Evolutionary conservation across 805 yeast genomes (phyloP).

Genomic region (Metschnikowia corniflorae): DNA sequence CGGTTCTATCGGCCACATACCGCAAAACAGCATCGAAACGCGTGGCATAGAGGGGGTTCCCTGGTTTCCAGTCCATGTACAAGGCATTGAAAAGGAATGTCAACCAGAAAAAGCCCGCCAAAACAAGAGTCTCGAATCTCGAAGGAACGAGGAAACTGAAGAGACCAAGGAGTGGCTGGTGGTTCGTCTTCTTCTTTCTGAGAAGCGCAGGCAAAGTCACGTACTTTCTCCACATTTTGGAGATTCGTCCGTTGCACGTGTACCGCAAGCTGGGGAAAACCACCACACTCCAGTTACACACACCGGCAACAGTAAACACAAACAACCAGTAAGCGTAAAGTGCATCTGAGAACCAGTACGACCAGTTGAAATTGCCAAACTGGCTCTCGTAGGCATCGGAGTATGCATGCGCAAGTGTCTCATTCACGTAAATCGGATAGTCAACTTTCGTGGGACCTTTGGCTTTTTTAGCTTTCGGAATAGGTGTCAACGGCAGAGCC

Average conservation of each 20-base stretch:
- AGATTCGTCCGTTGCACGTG: constrained; percentile 20
- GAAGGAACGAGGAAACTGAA: constrained; percentile 28
- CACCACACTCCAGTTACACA: constrained; percentile 15
- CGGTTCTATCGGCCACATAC: constrained; percentile 16
- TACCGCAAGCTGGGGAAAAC: constrained; percentile 13
- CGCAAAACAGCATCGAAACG: constrained; percentile 11
- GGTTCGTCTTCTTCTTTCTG: constrained; percentile 26
- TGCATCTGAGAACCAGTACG: constrained; percentile 11
- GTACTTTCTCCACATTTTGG: constrained; percentile 34
- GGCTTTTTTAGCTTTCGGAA: not conserved
- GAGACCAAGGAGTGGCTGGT: constrained; percentile 19
- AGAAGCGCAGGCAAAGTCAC: constrained; percentile 39
- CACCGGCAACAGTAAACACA: constrained; percentile 12
- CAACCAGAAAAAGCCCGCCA: constrained; percentile 20
- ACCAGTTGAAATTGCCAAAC: constrained; percentile 12
- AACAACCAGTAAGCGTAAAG: constrained; percentile 15
- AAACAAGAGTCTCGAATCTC: constrained; percentile 22
- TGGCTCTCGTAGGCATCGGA: constrained; percentile 5
- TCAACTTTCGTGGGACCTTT: constrained; percentile 6
- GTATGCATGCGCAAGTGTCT: constrained; percentile 3
- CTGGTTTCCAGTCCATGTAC: constrained; percentile 24
- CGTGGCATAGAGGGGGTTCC: constrained; percentile 33
- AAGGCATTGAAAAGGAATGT: constrained; percentile 13
- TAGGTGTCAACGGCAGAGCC: not conserved
- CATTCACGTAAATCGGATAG: constrained; percentile 11